Evolutionary conservation across 169 alveolate genomes (phyloP).

Genomic region (Plasmodium yoelii): DNA sequence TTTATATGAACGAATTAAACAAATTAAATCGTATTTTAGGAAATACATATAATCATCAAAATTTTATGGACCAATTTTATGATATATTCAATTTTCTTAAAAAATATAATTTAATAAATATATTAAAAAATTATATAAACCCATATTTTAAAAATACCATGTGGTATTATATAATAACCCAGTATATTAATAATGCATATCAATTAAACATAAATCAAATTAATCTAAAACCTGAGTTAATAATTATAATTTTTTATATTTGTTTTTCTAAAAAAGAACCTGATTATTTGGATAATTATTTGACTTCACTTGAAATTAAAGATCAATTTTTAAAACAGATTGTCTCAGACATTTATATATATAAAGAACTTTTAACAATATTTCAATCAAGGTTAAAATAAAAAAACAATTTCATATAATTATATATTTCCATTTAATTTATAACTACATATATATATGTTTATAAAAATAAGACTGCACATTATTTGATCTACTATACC

Average conservation of each 20-base stretch:
- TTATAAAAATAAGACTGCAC: neutral
- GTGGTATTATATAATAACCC: conserved; percentile 54
- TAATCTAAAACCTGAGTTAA: conserved; percentile 25
- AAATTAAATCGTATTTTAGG: conserved; percentile 72
- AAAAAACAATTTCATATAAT: neutral
- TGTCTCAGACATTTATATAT: conserved; percentile 36
- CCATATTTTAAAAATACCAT: conserved; percentile 58
- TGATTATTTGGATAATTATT: conserved; percentile 33
- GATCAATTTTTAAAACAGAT: neutral
- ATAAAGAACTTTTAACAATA: conserved; percentile 28
- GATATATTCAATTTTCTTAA: conserved; percentile 26
- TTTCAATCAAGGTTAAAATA: conserved; percentile 24
- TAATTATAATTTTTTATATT: conserved; percentile 55
- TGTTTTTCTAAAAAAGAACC: conserved; percentile 27
- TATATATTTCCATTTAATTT: neutral
- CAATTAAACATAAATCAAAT: conserved; percentile 3
- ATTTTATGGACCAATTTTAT: conserved; percentile 5
- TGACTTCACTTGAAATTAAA: conserved; percentile 21
- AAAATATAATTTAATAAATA: conserved; percentile 16
- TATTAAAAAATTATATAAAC: conserved; percentile 21
- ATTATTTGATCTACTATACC: neutral
- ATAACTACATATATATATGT: neutral
- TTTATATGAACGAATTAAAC: conserved; percentile 48
- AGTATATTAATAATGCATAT: conserved; percentile 34
- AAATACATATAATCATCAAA: neutral